Conservation (phyloP, 495 filamentous ascomycete species). For the Podospora appendiculata region DNA sequence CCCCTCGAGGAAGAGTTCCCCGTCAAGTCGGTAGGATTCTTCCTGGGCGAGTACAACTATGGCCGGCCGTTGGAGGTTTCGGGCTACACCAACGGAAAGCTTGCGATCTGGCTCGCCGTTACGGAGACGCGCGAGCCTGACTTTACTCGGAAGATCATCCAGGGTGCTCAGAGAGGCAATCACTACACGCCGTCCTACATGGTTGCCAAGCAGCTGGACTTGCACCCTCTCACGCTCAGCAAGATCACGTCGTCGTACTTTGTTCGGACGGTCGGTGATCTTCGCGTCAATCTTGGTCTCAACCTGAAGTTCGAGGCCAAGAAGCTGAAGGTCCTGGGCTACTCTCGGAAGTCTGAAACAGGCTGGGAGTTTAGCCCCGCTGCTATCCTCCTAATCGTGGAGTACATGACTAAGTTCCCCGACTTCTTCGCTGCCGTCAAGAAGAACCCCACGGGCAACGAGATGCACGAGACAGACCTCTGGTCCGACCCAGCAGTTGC, state of each 20-base stretch:
- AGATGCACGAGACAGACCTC: slow-evolving; percentile 67
- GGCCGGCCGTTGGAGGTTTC: slow-evolving; percentile 80
- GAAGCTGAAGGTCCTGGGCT: slow-evolving; percentile 93
- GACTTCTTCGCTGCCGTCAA: slow-evolving; percentile 88
- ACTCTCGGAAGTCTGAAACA: slow-evolving; percentile 71
- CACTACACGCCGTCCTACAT: slow-evolving; percentile 80
- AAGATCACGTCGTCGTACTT: slow-evolving; percentile 93
- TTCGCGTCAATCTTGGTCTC: slow-evolving; percentile 78
- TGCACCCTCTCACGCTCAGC: slow-evolving; percentile 82
- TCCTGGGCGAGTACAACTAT: slow-evolving; percentile 92
- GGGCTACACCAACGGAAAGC: slow-evolving; percentile 64
- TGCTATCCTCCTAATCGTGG: slow-evolving; percentile 66
- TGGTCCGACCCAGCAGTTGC: slow-evolving; percentile 63
- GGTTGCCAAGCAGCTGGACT: slow-evolving; percentile 69
- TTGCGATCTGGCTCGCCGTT: slow-evolving; percentile 65
- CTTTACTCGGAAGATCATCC: slow-evolving; percentile 68
- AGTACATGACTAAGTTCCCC: slow-evolving; percentile 92
- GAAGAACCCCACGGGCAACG: slow-evolving; percentile 45
- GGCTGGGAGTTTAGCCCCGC: slow-evolving; percentile 96
- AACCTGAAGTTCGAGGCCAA: slow-evolving; percentile 95
- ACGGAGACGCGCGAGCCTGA: slow-evolving; percentile 65
- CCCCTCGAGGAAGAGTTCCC: slow-evolving; percentile 93
- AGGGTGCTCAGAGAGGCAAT: slow-evolving; percentile 53
- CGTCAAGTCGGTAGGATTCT: slow-evolving; percentile 72
- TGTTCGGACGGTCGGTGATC: slow-evolving; percentile 67